phyloP scores from a whole-genome alignment of 208 protist genomes.

The Acanthamoeba triangularis region DNA sequence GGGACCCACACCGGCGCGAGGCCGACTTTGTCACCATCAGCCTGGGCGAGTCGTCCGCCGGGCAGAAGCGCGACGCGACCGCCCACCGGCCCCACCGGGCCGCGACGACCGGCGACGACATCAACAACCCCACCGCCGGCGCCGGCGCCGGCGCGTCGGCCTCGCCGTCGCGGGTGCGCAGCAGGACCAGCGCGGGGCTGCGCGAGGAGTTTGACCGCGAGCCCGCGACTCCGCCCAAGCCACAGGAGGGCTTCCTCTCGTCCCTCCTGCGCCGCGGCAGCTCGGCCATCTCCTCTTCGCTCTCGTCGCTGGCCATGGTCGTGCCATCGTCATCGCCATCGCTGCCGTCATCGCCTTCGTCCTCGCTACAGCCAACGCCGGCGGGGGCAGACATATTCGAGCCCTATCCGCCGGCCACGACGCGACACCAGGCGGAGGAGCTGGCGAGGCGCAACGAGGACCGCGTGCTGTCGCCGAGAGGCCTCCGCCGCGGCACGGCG shows the following conservation, averaged over 20 bases:
- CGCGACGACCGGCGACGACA: not conserved
- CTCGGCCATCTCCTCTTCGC: not conserved
- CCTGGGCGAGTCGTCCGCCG: not conserved
- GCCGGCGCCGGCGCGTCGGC: not conserved
- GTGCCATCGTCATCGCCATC: not conserved
- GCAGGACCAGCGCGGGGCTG: not conserved
- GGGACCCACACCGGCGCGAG: constrained; percentile 6
- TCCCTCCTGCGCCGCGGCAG: not conserved
- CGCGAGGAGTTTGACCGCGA: constrained; percentile 33
- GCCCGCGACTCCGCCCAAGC: not conserved
- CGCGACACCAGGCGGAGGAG: not conserved
- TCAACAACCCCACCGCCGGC: not conserved
- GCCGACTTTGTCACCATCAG: constrained; percentile 57
- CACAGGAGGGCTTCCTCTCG: not conserved
- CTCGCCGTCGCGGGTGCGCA: not conserved
- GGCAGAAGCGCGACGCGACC: not conserved
- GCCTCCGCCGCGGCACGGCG: too few species aligned
- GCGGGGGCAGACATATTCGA: not conserved
- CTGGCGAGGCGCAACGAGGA: not conserved
- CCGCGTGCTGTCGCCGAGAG: not conserved
- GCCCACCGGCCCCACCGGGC: not conserved
- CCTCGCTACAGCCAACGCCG: not conserved
- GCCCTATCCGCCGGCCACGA: not conserved
- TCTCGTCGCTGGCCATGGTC: not conserved
- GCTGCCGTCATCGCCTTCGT: not conserved